Evolutionary conservation across 1,284 basidiomycete genomes (phyloP).

Genomic region (Ceratobasidium sp.): DNA sequence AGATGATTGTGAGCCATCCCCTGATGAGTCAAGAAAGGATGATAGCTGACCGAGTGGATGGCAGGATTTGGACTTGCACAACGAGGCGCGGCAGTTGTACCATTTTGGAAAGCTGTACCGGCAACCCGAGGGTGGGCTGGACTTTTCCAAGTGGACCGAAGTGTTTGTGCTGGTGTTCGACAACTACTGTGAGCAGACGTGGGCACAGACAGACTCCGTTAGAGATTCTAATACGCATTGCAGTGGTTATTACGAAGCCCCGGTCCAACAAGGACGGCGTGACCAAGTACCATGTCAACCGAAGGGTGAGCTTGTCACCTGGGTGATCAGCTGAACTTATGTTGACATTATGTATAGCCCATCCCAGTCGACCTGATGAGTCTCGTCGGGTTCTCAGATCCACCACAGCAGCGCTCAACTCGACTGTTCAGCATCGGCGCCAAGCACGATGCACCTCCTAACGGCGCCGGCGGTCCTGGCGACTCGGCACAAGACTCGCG

Average conservation of each 20-base stretch:
- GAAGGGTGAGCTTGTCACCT: slow-evolving; percentile 63
- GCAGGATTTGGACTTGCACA: slow-evolving; percentile 85
- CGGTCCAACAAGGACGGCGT: slow-evolving; percentile 70
- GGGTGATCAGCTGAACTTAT: slow-evolving; percentile 18
- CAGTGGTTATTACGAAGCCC: slow-evolving; percentile 87
- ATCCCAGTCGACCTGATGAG: slow-evolving; percentile 87
- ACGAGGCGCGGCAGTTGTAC: slow-evolving; percentile 82
- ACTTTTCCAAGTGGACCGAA: slow-evolving; percentile 83
- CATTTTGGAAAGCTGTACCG: slow-evolving; percentile 81
- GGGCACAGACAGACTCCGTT: background rate
- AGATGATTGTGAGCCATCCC: slow-evolving; percentile 67
- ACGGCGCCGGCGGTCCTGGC: slow-evolving; percentile 46
- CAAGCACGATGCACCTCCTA: slow-evolving; percentile 27
- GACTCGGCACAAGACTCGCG: slow-evolving; percentile 60
- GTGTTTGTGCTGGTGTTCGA: slow-evolving; percentile 89
- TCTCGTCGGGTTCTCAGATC: slow-evolving; percentile 79
- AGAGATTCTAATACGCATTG: slow-evolving; percentile 25
- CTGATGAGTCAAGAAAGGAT: background rate
- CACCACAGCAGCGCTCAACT: slow-evolving; percentile 67
- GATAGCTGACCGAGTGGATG: slow-evolving; percentile 41
- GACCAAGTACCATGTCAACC: slow-evolving; percentile 78
- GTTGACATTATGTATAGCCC: slow-evolving; percentile 61
- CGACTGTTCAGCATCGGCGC: slow-evolving; percentile 60
- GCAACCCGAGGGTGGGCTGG: slow-evolving; percentile 84
- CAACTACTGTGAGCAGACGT: slow-evolving; percentile 75